Evolutionary conservation across 768 basidiomycete genomes (phyloP).

Genomic region (Steccherinum ochraceum): DNA sequence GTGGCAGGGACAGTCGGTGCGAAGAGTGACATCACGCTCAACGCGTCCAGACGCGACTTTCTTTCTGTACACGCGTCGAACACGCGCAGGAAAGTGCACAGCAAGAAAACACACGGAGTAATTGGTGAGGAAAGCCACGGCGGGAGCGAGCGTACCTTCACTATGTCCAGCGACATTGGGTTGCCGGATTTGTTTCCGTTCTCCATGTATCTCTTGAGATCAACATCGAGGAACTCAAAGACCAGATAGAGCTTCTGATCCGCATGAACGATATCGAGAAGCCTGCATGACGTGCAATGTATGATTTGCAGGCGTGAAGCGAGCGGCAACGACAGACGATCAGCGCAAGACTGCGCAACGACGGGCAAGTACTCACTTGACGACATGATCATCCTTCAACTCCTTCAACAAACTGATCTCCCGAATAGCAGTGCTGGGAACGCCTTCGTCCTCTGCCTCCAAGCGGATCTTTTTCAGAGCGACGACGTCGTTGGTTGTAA

Average conservation of each 20-base stretch:
- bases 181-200: conserved; percentile 64
- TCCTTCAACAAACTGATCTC: conserved; percentile 98
- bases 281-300: conserved; percentile 36
- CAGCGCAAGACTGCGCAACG: neutral
- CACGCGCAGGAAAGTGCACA: conserved; percentile 19
- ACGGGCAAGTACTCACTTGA: conserved; percentile 49
- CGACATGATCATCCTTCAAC: conserved; percentile 93
- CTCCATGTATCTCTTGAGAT: conserved; percentile 97
- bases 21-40: neutral
- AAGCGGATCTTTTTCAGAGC: conserved; percentile 98
- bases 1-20: too few species aligned
- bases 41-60: conserved; percentile 23
- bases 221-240: conserved; percentile 95
- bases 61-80: conserved; percentile 20
- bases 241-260: conserved; percentile 98
- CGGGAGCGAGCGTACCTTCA: conserved; percentile 57
- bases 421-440: conserved; percentile 95
- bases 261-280: conserved; percentile 93
- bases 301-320: neutral
- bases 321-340: neutral
- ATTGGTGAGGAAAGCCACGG: neutral
- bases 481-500: conserved; percentile 73
- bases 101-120: neutral
- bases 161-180: conserved; percentile 66
- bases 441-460: conserved; percentile 98